These are phyloP conservation scores for Vairimorpha necatrix DNA, from an alignment of 371 early-diverging fungal species.

Conservation along the genomic window DNA sequence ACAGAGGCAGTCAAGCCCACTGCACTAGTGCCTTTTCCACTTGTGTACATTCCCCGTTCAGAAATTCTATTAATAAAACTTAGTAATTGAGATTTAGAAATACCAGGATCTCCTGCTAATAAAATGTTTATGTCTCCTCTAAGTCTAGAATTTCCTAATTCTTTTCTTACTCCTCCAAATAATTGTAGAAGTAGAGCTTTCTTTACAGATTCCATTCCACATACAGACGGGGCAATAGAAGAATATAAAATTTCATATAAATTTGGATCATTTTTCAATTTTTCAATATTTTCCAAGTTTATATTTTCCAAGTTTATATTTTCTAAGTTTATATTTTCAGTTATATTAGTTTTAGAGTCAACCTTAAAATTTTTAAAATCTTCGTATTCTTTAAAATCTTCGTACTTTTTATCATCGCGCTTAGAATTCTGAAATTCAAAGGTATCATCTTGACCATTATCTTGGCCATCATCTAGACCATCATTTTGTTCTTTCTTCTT, in stretches of 20 bases:
- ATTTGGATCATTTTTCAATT: slow-evolving; percentile 66
- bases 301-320: slow-evolving; percentile 24
- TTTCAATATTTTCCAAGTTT: slow-evolving; percentile 30
- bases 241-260: slow-evolving; percentile 60
- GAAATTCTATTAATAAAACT: slow-evolving; percentile 77
- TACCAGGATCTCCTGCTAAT: slow-evolving; percentile 65
- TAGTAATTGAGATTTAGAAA: slow-evolving; percentile 65
- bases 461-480: slow-evolving; percentile 4
- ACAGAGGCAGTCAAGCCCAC: slow-evolving; percentile 97
- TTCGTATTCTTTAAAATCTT: no score
- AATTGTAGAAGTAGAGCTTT: slow-evolving; percentile 89
- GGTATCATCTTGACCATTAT: no score
- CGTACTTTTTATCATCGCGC: neutral
- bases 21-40: slow-evolving; percentile 94
- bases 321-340: no score
- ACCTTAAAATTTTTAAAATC: no score
- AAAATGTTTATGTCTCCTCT: slow-evolving; percentile 66
- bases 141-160: slow-evolving; percentile 51
- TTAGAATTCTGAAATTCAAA: no score
- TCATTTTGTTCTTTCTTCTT: no score
- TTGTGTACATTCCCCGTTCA: slow-evolving; percentile 94
- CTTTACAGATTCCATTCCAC: slow-evolving; percentile 90
- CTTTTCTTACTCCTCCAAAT: slow-evolving; percentile 78
- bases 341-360: no score
- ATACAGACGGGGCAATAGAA: slow-evolving; percentile 85